These are phyloP conservation scores for Rhytidhysteron rufulum DNA, from an alignment of 2,329 filamentous ascomycete genomes.

Conservation along the genomic window DNA sequence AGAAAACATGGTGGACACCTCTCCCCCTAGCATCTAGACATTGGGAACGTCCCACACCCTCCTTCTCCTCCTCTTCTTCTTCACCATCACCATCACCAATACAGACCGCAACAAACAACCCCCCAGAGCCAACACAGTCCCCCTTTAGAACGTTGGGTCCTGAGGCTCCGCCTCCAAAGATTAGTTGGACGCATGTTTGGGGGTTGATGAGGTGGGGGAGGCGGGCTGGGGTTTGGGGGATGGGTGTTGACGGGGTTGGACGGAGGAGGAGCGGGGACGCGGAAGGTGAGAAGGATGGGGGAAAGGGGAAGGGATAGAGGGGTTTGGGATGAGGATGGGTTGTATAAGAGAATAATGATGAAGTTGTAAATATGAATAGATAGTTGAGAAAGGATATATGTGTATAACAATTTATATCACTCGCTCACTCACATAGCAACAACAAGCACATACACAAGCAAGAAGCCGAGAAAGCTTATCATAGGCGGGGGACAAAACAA, in stretches of 20 bases:
- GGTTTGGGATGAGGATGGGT: too few relatives aligned
- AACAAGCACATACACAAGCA: too few relatives aligned
- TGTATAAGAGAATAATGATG: too few relatives aligned
- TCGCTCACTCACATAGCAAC: too few relatives aligned
- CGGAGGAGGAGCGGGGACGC: conserved; percentile 35
- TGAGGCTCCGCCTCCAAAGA: conserved; percentile 47
- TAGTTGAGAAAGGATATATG: too few relatives aligned
- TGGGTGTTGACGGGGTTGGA: conserved; percentile 45
- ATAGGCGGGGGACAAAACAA: too few relatives aligned
- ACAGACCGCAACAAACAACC: too few relatives aligned
- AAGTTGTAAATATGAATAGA: too few relatives aligned
- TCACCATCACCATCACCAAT: too few relatives aligned
- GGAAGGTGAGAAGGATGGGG: background rate
- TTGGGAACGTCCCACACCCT: conserved; percentile 58
- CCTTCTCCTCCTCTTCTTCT: conserved; percentile 1
- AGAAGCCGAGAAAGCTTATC: too few relatives aligned
- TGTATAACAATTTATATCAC: too few relatives aligned
- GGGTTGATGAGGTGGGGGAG: conserved; percentile 52
- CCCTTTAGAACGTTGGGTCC: conserved; percentile 46
- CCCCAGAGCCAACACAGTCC: too few relatives aligned
- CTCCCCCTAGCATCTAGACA: conserved; percentile 59
- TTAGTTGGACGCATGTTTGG: conserved; percentile 53
- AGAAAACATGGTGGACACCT: conserved; percentile 65
- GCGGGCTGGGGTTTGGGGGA: conserved; percentile 51
- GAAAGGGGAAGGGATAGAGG: background rate